A percentile compares a stretch with the other conserved stretches of the same genome.
Evolutionary conservation across 1,139 yeast genomes (phyloP).

Genomic region (Lodderomyces jiufengensis): DNA sequence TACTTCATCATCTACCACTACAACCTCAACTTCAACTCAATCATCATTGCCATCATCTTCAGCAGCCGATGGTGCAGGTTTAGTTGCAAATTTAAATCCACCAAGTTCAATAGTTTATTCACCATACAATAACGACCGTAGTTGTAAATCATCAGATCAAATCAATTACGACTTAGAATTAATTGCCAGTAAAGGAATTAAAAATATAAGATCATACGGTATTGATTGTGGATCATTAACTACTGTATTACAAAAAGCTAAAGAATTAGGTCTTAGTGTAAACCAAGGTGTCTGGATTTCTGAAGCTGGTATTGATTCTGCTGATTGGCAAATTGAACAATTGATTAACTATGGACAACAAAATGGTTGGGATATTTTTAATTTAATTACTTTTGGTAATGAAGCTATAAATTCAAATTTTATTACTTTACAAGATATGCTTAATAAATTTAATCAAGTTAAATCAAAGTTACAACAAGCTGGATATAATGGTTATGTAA

Average conservation of each 20-base stretch:
- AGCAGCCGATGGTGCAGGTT: slow-evolving; percentile 1
- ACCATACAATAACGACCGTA: slow-evolving; percentile 67
- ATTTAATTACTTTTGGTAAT: slow-evolving; percentile 76
- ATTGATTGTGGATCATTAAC: slow-evolving; percentile 74
- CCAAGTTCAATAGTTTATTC: slow-evolving; percentile 72
- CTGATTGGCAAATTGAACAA: slow-evolving; percentile 55
- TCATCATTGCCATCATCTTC: slow-evolving; percentile 4
- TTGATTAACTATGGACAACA: slow-evolving; percentile 52
- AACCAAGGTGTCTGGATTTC: slow-evolving; percentile 87
- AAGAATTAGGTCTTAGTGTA: slow-evolving; percentile 60
- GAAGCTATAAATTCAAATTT: slow-evolving; percentile 73
- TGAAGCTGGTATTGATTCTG: slow-evolving; percentile 59
- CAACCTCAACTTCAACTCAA: slow-evolving; percentile 3
- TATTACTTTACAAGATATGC: slow-evolving; percentile 55
- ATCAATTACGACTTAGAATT: slow-evolving; percentile 58
- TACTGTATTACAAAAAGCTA: slow-evolving; percentile 62
- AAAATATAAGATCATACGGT: slow-evolving; percentile 71
- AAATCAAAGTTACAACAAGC: slow-evolving; percentile 54
- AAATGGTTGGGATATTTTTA: slow-evolving; percentile 66
- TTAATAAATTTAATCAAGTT: slow-evolving; percentile 60
- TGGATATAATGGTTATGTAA: slow-evolving; percentile 74
- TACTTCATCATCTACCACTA: slow-evolving; percentile 7
- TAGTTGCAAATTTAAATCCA: slow-evolving; percentile 19
- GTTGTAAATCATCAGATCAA: slow-evolving; percentile 57
- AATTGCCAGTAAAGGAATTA: slow-evolving; percentile 60